Conservation (phyloP, 495 filamentous ascomycete species). For the Lasiosphaeriaceae sp. region DNA sequence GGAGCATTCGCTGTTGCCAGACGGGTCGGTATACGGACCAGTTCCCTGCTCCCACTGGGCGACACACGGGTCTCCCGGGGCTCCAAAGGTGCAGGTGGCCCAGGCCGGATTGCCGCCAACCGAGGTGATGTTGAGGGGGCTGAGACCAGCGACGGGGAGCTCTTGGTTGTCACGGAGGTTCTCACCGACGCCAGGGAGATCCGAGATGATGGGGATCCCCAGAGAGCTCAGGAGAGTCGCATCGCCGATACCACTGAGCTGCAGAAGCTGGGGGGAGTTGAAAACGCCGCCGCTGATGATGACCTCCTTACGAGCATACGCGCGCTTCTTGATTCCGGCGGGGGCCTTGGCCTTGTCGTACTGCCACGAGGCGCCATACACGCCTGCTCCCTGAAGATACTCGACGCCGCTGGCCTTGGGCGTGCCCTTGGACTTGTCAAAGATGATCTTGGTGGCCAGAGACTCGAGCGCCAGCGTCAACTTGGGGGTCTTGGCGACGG, state of each 20-base stretch:
- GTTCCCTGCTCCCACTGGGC: constrained; percentile 8
- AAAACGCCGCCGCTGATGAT: constrained; percentile 41
- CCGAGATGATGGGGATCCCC: constrained; percentile 1
- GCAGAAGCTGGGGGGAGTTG: constrained; percentile 45
- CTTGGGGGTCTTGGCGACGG: constrained; percentile 42
- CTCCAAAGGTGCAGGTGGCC: constrained; percentile 19
- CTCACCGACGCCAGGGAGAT: constrained; percentile 6
- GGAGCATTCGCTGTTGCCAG: constrained; percentile 12
- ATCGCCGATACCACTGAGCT: constrained; percentile 34
- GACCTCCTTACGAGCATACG: constrained; percentile 31
- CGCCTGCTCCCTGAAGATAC: constrained; percentile 52
- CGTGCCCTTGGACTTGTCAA: constrained; percentile 35
- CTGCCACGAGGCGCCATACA: constrained; percentile 56
- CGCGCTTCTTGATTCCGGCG: constrained; percentile 5
- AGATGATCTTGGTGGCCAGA: constrained; percentile 55
- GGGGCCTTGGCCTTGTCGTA: constrained; percentile 9
- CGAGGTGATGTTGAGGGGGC: constrained; percentile 6
- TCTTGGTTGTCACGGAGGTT: constrained; percentile 50
- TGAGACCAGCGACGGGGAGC: constrained; percentile 31
- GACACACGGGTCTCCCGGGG: constrained; percentile 22
- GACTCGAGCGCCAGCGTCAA: constrained; percentile 53
- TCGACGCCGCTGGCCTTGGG: constrained; percentile 58
- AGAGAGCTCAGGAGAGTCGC: constrained; percentile 1
- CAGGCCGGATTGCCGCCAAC: constrained; percentile 1
- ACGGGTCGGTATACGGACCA: constrained; percentile 16